phyloP scores from a whole-genome alignment of 805 yeast species.

The Lachancea lanzarotensis region DNA sequence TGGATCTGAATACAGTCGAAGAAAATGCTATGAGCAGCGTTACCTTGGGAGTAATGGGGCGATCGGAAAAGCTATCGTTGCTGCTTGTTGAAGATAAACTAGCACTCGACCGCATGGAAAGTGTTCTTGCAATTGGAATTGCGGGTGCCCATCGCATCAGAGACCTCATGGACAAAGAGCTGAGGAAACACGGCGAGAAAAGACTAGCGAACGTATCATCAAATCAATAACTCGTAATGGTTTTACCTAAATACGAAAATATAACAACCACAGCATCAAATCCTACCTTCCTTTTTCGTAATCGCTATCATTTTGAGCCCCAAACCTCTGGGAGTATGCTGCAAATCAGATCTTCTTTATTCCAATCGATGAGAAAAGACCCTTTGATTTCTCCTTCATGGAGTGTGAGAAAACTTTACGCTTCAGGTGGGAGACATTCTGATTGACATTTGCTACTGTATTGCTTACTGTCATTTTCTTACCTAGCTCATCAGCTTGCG shows the following conservation, averaged over 20 bases:
- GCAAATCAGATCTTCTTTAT: constrained; percentile 39
- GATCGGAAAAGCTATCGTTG: constrained; percentile 69
- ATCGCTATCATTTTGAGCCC: too few relatives aligned
- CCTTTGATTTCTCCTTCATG: constrained; percentile 44
- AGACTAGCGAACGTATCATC: constrained; percentile 40
- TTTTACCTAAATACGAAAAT: background rate
- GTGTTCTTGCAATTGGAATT: constrained; percentile 71
- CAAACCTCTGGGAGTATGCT: too few relatives aligned
- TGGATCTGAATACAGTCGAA: constrained; percentile 78
- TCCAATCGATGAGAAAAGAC: constrained; percentile 49
- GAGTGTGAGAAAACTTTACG: constrained; percentile 46
- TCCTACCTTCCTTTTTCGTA: background rate
- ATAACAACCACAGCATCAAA: background rate
- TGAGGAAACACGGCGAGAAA: constrained; percentile 66
- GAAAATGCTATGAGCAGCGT: constrained; percentile 76
- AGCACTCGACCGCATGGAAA: constrained; percentile 73
- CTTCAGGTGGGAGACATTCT: constrained; percentile 46
- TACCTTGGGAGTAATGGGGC: constrained; percentile 81
- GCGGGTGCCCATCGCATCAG: constrained; percentile 81
- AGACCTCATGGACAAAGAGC: constrained; percentile 79
- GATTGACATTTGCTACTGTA: constrained; percentile 37
- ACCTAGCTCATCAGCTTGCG: constrained; percentile 46
- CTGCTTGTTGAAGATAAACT: constrained; percentile 75
- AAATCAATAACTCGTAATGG: background rate
- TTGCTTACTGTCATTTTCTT: constrained; percentile 35